Evolutionary conservation across 192 early-diverging fungal species (phyloP), one percentile per base, ranked within the genome.

Genomic region (Tieghemiomyces parasiticus): DNA sequence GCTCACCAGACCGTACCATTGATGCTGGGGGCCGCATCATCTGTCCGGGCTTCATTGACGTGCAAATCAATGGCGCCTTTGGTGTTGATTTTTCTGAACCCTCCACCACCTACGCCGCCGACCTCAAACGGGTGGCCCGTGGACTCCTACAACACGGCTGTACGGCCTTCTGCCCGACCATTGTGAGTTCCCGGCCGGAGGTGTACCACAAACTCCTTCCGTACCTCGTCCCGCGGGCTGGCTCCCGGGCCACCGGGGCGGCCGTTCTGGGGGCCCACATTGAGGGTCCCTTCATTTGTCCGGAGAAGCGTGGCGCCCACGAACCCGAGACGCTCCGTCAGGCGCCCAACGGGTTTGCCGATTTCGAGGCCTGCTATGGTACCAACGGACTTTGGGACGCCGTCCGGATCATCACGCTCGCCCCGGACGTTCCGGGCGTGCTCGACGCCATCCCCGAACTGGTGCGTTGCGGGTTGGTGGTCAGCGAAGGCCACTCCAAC

Each of bases 51-150:
- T 91, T 79, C 55, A 79, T 91, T 42, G 87, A 91, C 63, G 70
- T 84, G 30, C 87, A 91, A 66, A 81, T 91, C 60, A 91, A 91
- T 61, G 89, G 89, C 50, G 83, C 78, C 0, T 91, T 84, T 65
- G 87, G 89, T 13, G 78, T 85, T 50, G 89, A 91, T 64, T 89
- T 91, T 71, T 70, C 79, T 33, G 73, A 79, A 49, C 78, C 78
- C 45, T 71, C 69, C 12, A 81, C 83, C 14, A 74, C 74, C 13
- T 77, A 86, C 31, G 75, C 79, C 46, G 71, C 78, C 30, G 78
- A 80, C 25, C 71, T 88, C 8, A 64, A 76, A 60, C 82, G 78
- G 46, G 76, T 91, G 22, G 79, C 87, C 58, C 84, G 79, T 48
- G 83, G 85, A 0, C 65, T 91, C 35, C 72, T 91, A 35, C 77